phyloP scores from a whole-genome alignment of 306 rosid species.

The Vachellia collinsii region DNA sequence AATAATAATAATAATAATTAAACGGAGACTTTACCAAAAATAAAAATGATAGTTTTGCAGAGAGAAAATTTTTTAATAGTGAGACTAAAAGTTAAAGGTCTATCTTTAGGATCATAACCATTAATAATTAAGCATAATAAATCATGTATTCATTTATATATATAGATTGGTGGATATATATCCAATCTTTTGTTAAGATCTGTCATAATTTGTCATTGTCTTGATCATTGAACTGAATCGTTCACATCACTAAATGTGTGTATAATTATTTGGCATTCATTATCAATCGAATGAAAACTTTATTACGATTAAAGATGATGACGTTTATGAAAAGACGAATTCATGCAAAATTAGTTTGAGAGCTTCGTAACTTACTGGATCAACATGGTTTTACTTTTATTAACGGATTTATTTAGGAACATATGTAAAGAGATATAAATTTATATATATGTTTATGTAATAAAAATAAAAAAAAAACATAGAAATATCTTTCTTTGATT shows the following conservation, averaged over 20 bases:
- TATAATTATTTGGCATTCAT: slow-evolving; percentile 8
- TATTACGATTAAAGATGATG: not conserved
- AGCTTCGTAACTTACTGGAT: not conserved
- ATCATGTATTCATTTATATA: too few species aligned
- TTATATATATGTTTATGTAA: not conserved
- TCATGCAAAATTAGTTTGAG: not conserved
- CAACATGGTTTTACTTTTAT: not conserved
- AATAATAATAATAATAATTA: too few species aligned
- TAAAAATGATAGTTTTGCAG: not conserved
- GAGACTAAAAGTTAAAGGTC: not conserved
- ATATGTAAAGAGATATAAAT: not conserved
- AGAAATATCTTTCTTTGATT: not conserved
- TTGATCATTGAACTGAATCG: slow-evolving; percentile 23
- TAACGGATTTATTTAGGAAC: not conserved
- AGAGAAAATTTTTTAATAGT: not conserved
- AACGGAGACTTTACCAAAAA: not conserved
- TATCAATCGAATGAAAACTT: slow-evolving; percentile 14
- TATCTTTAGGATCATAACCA: not conserved
- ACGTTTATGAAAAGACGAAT: slow-evolving; percentile 14
- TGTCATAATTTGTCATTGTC: slow-evolving; percentile 31
- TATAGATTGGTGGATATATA: not conserved
- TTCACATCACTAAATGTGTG: slow-evolving; percentile 25
- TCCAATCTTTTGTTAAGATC: not conserved
- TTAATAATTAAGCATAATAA: not conserved
- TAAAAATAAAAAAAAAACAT: not conserved